A percentile compares a stretch with the other conserved stretches of the same genome.
Evolutionary conservation across 2,329 filamentous ascomycete species (phyloP).

Genomic region (Ophiosphaerella korrae): DNA sequence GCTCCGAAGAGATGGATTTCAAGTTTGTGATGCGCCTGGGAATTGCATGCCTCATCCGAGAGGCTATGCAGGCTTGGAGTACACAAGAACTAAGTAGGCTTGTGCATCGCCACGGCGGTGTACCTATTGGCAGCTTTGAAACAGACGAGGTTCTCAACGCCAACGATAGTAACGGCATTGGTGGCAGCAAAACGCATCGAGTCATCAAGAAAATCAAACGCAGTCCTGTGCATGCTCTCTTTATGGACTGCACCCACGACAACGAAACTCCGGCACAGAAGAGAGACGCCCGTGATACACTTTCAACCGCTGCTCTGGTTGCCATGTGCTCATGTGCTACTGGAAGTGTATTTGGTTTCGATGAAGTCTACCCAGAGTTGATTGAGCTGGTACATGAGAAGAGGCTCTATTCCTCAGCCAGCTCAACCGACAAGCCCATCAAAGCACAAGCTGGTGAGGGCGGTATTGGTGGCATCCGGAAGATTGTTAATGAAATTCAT

Average conservation of each 20-base stretch:
- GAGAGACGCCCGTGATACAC: slow-evolving; percentile 87
- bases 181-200: slow-evolving; percentile 52
- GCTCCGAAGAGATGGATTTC: slow-evolving; percentile 94
- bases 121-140: slow-evolving; percentile 96
- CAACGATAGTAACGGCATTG: slow-evolving; percentile 49
- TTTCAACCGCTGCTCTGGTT: slow-evolving; percentile 91
- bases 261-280: slow-evolving; percentile 97
- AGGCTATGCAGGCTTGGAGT: slow-evolving; percentile 98
- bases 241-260: slow-evolving; percentile 99
- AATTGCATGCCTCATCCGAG: slow-evolving; percentile 87
- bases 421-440: slow-evolving; percentile 64
- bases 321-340: slow-evolving; percentile 95
- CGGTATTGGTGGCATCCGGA: slow-evolving; percentile 90
- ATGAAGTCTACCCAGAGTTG: slow-evolving; percentile 91
- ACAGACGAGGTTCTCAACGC: slow-evolving; percentile 80
- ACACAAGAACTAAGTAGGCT: slow-evolving; percentile 90
- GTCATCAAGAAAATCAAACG: slow-evolving; percentile 81
- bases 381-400: slow-evolving; percentile 94
- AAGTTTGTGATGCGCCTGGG: slow-evolving; percentile 93
- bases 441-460: slow-evolving; percentile 72
- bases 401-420: slow-evolving; percentile 78
- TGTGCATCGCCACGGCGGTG: slow-evolving; percentile 90
- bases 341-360: slow-evolving; percentile 97
- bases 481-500: slow-evolving; percentile 92
- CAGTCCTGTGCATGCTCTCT: slow-evolving; percentile 88